Conservation (phyloP, 768 basidiomycete species). For the Rhodosporidiobolus sp. region DNA sequence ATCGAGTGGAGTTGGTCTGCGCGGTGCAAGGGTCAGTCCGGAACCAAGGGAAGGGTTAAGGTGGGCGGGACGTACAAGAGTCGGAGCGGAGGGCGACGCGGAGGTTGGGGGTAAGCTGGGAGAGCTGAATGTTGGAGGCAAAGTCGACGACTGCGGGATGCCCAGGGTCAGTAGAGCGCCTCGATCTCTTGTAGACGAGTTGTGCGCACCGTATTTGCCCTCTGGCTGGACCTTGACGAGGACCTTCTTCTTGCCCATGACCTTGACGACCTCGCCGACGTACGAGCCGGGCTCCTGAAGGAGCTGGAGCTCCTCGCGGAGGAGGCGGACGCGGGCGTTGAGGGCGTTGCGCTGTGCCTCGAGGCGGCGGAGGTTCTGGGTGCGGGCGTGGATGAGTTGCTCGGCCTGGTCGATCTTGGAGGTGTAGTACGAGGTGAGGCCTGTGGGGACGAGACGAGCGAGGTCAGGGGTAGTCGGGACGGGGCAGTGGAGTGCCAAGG, state of each 20-base stretch:
- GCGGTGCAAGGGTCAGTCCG: not conserved
- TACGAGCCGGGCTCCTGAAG: constrained; percentile 94
- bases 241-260: constrained; percentile 99
- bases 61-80: constrained; percentile 49
- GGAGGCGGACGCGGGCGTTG: constrained; percentile 85
- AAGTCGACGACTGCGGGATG: constrained; percentile 76
- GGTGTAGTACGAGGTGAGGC: constrained; percentile 70
- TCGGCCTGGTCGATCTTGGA: constrained; percentile 93
- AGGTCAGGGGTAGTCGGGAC: too few species aligned
- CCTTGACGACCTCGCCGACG: constrained; percentile 95
- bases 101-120: constrained; percentile 72
- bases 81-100: constrained; percentile 95
- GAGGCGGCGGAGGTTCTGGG: constrained; percentile 87
- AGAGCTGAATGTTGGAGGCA: constrained; percentile 78
- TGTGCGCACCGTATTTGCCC: constrained; percentile 87
- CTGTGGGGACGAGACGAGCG: not conserved
- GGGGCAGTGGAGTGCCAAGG: too few species aligned
- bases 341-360: constrained; percentile 97
- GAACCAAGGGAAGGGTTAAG: not conserved
- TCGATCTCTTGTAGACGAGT: not conserved
- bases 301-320: constrained; percentile 82
- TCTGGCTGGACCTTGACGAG: constrained; percentile 97
- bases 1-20: constrained; percentile 91
- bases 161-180: not conserved
- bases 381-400: constrained; percentile 89